Evolutionary conservation across 2,329 filamentous ascomycete species (phyloP).

Genomic region (Trichoderma endophyticum): DNA sequence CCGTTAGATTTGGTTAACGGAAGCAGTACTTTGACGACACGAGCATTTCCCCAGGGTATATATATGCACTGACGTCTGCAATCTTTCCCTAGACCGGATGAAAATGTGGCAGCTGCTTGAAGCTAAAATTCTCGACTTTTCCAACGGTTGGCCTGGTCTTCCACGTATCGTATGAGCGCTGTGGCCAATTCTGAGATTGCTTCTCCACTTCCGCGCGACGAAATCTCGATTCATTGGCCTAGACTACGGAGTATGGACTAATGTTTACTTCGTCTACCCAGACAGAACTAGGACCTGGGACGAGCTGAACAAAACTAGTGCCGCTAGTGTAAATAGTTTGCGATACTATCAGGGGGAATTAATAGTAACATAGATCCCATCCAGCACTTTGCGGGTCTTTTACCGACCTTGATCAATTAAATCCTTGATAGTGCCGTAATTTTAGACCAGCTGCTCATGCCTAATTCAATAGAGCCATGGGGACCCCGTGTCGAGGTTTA

Average conservation of each 20-base stretch:
- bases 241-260: neutral
- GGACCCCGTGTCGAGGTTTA: neutral
- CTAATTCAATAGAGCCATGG: neutral
- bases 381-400: neutral
- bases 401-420: neutral
- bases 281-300: neutral
- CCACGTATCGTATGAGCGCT: neutral
- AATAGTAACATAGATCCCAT: neutral
- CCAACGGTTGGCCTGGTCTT: neutral
- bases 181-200: neutral
- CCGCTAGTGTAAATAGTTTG: conserved; percentile 3
- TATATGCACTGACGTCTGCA: neutral
- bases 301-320: neutral
- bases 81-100: neutral
- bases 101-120: neutral
- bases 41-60: neutral
- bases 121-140: neutral
- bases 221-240: neutral
- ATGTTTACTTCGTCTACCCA: neutral
- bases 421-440: neutral
- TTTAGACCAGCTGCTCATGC: neutral
- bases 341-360: neutral
- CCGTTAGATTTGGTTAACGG: neutral
- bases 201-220: neutral
- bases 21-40: neutral